phyloP scores from a whole-genome alignment of 345 rosid species.

The Tarenaya hassleriana region DNA sequence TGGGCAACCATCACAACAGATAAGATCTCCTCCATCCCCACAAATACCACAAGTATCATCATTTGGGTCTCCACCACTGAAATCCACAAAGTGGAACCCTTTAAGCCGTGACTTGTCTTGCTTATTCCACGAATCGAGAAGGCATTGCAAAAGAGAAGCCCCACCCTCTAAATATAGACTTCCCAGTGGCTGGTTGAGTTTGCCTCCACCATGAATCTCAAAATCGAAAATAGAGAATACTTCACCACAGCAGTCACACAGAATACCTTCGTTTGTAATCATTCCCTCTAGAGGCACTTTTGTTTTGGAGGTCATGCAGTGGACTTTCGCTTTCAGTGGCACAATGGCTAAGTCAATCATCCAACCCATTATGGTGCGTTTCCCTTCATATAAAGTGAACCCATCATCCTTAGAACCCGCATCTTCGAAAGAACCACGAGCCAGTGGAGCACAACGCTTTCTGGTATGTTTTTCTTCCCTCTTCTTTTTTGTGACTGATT shows the following conservation, averaged over 20 bases:
- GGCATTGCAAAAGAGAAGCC: conserved; percentile 60
- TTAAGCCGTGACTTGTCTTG: conserved; percentile 44
- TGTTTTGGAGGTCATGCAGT: conserved; percentile 41
- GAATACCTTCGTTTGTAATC: conserved; percentile 58
- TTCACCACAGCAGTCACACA: conserved; percentile 67
- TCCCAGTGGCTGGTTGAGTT: conserved; percentile 39
- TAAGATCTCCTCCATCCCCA: conserved; percentile 93
- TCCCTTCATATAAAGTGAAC: conserved; percentile 63
- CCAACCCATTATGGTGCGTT: conserved; percentile 76
- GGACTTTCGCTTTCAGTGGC: conserved; percentile 51
- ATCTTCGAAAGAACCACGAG: conserved; percentile 52
- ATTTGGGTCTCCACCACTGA: conserved; percentile 66
- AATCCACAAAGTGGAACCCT: conserved; percentile 62
- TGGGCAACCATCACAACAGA: conserved; percentile 93
- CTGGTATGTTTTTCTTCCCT: conserved; percentile 45
- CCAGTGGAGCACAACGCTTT: conserved; percentile 56
- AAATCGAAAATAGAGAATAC: conserved; percentile 45
- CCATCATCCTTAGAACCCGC: conserved; percentile 38
- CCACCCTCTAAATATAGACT: conserved; percentile 66
- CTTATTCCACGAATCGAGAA: conserved; percentile 63
- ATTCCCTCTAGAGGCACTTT: conserved; percentile 38
- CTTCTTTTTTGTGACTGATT: conserved; percentile 36
- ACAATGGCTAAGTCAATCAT: conserved; percentile 68
- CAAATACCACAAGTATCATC: conserved; percentile 96
- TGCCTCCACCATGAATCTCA: conserved; percentile 62